Evolutionary conservation across 768 basidiomycete genomes (phyloP).

Genomic region (Amanita jacksonii): DNA sequence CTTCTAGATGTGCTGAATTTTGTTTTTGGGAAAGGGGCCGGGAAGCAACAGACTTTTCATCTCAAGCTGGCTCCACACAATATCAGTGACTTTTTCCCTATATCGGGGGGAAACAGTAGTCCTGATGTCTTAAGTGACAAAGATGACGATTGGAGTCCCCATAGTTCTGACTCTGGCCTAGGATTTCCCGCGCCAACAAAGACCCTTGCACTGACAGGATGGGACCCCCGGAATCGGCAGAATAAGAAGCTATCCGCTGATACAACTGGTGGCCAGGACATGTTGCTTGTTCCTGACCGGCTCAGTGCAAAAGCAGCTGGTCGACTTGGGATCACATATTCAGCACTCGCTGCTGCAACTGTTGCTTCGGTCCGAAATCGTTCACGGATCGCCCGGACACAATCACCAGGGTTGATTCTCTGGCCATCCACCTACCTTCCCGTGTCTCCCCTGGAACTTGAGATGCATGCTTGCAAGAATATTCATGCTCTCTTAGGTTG

Average conservation of each 20-base stretch:
- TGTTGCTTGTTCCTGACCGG: constrained; percentile 1
- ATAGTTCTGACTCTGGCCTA: constrained; percentile 9
- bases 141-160: not conserved
- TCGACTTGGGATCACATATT: constrained; percentile 29
- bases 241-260: too few species aligned
- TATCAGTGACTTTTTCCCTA: constrained; percentile 16
- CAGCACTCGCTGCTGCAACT: constrained; percentile 18
- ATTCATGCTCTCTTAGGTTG: constrained; percentile 57
- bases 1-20: constrained; percentile 33
- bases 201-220: too few species aligned
- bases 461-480: constrained; percentile 68
- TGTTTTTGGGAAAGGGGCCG: constrained; percentile 41
- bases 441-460: constrained; percentile 47
- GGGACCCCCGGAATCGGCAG: too few species aligned
- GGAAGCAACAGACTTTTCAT: constrained; percentile 38
- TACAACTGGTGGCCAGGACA: not conserved
- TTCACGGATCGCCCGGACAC: constrained; percentile 20
- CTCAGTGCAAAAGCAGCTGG: constrained; percentile 33
- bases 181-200: constrained; percentile 1
- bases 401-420: constrained; percentile 56
- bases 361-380: constrained; percentile 8
- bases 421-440: constrained; percentile 53
- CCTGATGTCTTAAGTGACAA: not conserved
- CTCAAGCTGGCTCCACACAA: constrained; percentile 48
- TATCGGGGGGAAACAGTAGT: not conserved